Evolutionary conservation across 371 early-diverging fungal species (phyloP).

Genomic region (Chytridiales sp.): DNA sequence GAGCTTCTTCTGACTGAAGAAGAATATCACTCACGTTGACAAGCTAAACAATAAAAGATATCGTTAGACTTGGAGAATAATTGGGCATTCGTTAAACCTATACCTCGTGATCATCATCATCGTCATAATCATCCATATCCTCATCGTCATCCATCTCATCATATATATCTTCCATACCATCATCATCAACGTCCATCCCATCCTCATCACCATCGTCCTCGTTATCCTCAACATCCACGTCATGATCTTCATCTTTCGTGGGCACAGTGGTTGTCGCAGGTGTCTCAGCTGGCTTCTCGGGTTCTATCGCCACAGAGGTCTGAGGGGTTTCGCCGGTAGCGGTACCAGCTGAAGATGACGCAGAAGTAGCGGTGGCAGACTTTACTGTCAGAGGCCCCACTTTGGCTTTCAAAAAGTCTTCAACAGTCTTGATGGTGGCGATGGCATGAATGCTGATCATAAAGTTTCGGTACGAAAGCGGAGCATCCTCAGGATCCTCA

Average conservation of each 20-base stretch:
- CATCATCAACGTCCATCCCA: constrained; percentile 23
- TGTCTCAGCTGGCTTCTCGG: too few species aligned
- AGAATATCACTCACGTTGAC: constrained; percentile 31
- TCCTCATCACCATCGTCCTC: constrained; percentile 24
- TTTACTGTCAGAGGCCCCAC: constrained; percentile 27
- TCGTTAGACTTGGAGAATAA: too few species aligned
- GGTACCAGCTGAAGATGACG: not conserved
- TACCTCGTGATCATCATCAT: constrained; percentile 35
- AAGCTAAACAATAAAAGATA: constrained; percentile 8
- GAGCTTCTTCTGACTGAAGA: constrained; percentile 23
- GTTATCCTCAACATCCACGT: constrained; percentile 10
- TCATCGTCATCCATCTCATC: constrained; percentile 28
- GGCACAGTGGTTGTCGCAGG: too few species aligned
- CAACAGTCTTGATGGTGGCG: constrained; percentile 74
- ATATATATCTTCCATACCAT: constrained; percentile 3
- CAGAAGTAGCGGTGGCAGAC: not conserved
- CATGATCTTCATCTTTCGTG: constrained; percentile 16
- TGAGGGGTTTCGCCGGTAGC: not conserved
- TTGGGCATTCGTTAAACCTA: constrained; percentile 21
- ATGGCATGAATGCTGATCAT: constrained; percentile 83
- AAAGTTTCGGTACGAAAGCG: constrained; percentile 53
- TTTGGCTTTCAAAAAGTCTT: constrained; percentile 69
- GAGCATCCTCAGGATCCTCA: constrained; percentile 48
- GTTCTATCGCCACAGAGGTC: too few species aligned
- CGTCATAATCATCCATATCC: constrained; percentile 41